Base-by-base conservation (phyloP, 1,284 basidiomycete genomes). In the Pisolithus thermaeus region DNA sequence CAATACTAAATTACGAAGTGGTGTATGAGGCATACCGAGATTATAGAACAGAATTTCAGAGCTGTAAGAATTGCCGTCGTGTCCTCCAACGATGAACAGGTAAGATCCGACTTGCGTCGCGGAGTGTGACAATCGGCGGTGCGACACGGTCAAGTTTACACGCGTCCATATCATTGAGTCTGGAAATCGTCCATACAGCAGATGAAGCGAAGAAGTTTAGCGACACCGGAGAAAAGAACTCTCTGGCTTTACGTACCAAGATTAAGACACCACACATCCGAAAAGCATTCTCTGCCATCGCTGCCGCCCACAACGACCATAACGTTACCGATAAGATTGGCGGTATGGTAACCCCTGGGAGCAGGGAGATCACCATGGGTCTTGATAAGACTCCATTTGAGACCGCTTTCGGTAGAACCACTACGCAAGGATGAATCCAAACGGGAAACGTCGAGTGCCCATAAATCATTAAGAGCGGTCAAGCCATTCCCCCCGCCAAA, bases 401-500 rank as follows among this genome's bases (percentile, higher is more conserved):
- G 71, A 47, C 72, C 70, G n/a, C 22, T 47, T 1, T 23, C 11
- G 7, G 32, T 22, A 27, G 47, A 52, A n/a, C 55, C 55, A 36
- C 64, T 47, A 35, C 50, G 64, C 16, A 58, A 51, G 3, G 56
- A 62, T 11, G 53, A 58, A 30, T 64, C 67, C 49, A 65, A 56
- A 47, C 61, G 60, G n/a, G 67, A 65, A 1, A 89, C 79, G 56
- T 95, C 92, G 14, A 96, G 74, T 16, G 85, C 82, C 91, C 92
- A 95, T 7, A 96, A 75, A 65, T 97, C 93, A 62, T 93, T 92
- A 55, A 97, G 75, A 1, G 93, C 93, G 18, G 81, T 83, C 68
- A 88, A 77, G 0, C 93, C 93, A 56, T 94, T 95, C 3, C 93
- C 94, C 20, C 94, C 93, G 4, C 93, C 93, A 63, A 97, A 97